These are phyloP conservation scores for Phoma sp. DNA, from an alignment of 2,329 filamentous ascomycete species.

Conservation along the genomic window DNA sequence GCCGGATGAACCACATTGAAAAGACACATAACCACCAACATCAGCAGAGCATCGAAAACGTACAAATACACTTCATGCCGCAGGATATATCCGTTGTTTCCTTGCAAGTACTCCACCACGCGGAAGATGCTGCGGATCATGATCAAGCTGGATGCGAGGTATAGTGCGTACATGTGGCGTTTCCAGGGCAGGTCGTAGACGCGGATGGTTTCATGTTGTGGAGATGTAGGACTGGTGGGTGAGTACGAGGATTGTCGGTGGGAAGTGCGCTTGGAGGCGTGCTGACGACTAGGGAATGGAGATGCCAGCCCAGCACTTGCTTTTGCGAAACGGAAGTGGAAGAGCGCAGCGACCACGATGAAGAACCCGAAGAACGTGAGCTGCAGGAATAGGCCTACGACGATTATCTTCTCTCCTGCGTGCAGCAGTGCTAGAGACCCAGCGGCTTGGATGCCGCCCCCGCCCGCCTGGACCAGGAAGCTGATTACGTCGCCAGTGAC, in stretches of 20 bases:
- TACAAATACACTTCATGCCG: constrained; percentile 53
- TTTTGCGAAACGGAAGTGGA: neutral
- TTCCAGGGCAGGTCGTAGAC: constrained; percentile 26
- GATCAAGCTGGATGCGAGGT: constrained; percentile 54
- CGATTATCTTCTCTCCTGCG: constrained; percentile 5
- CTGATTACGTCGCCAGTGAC: constrained; percentile 56
- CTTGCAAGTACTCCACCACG: constrained; percentile 56
- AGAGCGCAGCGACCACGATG: constrained; percentile 1
- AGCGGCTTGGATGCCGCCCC: constrained; percentile 42
- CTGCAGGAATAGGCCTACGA: constrained; percentile 28
- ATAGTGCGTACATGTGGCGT: constrained; percentile 52
- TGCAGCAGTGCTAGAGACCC: neutral
- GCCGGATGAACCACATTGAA: constrained; percentile 48
- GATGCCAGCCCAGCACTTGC: neutral
- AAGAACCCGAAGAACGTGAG: constrained; percentile 54
- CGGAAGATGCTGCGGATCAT: constrained; percentile 58
- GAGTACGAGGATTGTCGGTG: neutral
- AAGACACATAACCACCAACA: constrained; percentile 50
- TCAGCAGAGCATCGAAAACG: constrained; percentile 55
- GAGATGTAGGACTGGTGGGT: neutral
- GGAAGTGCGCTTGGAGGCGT: neutral
- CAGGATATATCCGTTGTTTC: constrained; percentile 54
- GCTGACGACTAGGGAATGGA: neutral
- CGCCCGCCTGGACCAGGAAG: constrained; percentile 51
- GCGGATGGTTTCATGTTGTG: neutral